Conservation (phyloP, 257 asterid genomes). For the Solanum rostratum region DNA sequence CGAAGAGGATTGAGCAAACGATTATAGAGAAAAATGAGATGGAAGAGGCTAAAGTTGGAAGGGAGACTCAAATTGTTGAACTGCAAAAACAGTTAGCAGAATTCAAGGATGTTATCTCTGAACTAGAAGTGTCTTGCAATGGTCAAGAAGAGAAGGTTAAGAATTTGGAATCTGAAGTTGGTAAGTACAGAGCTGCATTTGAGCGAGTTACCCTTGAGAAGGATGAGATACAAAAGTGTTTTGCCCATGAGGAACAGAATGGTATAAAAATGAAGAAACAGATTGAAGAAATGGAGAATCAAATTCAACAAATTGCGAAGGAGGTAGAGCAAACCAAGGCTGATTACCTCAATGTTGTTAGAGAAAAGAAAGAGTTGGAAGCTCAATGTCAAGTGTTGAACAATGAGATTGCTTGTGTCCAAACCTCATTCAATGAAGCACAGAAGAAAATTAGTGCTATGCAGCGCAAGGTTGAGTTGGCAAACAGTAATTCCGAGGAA, state of each 20-base stretch:
- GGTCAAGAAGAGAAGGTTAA: conserved; percentile 20
- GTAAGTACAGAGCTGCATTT: conserved; percentile 13
- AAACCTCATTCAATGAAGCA: conserved; percentile 19
- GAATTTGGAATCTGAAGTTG: conserved; percentile 37
- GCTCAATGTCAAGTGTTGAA: conserved; percentile 21
- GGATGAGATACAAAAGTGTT: conserved; percentile 14
- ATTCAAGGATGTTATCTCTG: conserved; percentile 17
- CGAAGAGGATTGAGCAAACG: conserved; percentile 16
- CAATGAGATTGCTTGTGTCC: conserved; percentile 27
- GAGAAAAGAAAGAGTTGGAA: conserved; percentile 35
- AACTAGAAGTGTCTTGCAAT: conserved; percentile 19
- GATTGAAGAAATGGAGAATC: conserved; percentile 34
- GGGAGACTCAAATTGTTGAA: conserved; percentile 26
- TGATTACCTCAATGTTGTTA: conserved; percentile 14
- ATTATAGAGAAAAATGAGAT: conserved; percentile 30
- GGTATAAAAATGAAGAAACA: conserved; percentile 20
- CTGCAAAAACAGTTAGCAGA: conserved; percentile 31
- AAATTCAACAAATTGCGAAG: conserved; percentile 12
- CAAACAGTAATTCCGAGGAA: conserved; percentile 22
- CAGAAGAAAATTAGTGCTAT: conserved; percentile 16
- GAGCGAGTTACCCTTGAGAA: conserved; percentile 30
- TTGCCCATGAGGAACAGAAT: conserved; percentile 32
- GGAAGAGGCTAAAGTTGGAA: conserved; percentile 24
- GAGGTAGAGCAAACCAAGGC: conserved; percentile 25
- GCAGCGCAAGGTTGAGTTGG: conserved; percentile 29